A percentile compares a stretch with the other conserved stretches of the same genome.
phyloP scores from a whole-genome alignment of 2,329 filamentous ascomycete genomes.

The Colletotrichum ledebouriae region DNA sequence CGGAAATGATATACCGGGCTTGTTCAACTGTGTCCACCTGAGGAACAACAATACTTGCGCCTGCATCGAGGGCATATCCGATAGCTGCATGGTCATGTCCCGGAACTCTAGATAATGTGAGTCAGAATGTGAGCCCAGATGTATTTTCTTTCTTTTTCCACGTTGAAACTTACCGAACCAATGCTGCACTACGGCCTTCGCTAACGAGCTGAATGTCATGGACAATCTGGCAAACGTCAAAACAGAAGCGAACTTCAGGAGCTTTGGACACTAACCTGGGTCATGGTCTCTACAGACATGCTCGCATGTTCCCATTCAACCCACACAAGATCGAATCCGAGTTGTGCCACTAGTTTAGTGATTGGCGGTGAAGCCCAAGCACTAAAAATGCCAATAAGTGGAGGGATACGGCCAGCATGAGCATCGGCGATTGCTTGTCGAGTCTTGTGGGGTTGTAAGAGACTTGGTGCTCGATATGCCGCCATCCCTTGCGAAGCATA shows the following conservation, averaged over 20 bases:
- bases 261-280: slow-evolving; percentile 43
- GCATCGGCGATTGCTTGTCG: slow-evolving; percentile 61
- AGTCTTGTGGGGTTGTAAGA: slow-evolving; percentile 60
- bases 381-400: slow-evolving; percentile 57
- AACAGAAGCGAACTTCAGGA: slow-evolving; percentile 2
- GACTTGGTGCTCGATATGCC: slow-evolving; percentile 57
- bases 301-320: slow-evolving; percentile 64
- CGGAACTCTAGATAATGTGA: slow-evolving; percentile 49
- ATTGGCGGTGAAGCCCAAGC: slow-evolving; percentile 56
- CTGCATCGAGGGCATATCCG: slow-evolving; percentile 61
- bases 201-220: slow-evolving; percentile 62
- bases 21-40: slow-evolving; percentile 63
- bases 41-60: slow-evolving; percentile 61
- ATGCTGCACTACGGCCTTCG: slow-evolving; percentile 59
- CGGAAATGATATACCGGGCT: slow-evolving; percentile 57
- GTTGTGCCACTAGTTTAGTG: slow-evolving; percentile 56
- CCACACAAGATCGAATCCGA: slow-evolving; percentile 59
- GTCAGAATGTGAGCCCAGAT: background rate
- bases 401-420: slow-evolving; percentile 59
- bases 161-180: slow-evolving; percentile 50
- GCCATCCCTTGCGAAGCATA: slow-evolving; percentile 49
- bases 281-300: slow-evolving; percentile 63
- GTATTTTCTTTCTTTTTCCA: background rate
- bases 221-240: slow-evolving; percentile 50
- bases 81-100: slow-evolving; percentile 63